phyloP scores from a whole-genome alignment of 352 stramenopile genomes.

The Pythium volutum region DNA sequence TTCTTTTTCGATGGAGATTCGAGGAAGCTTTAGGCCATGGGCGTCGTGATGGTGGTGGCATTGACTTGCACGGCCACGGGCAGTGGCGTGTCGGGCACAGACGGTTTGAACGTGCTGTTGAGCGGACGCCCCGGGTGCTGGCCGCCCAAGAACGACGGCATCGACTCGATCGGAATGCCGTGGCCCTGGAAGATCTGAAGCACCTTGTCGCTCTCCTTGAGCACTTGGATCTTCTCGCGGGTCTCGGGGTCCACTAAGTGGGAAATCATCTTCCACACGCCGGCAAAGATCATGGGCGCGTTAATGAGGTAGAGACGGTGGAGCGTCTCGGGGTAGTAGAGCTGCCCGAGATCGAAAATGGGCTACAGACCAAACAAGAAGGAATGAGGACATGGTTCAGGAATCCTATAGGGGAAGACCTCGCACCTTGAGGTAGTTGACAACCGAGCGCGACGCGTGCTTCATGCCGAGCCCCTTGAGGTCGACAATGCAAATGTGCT shows the following conservation, averaged over 20 bases:
- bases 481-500: slow-evolving; percentile 83
- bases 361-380: slow-evolving; percentile 28
- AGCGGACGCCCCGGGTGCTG: slow-evolving; percentile 48
- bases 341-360: slow-evolving; percentile 75
- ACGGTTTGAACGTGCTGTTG: slow-evolving; percentile 70
- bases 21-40: background rate
- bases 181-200: slow-evolving; percentile 53
- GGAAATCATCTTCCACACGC: slow-evolving; percentile 79
- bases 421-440: slow-evolving; percentile 61
- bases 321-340: slow-evolving; percentile 82
- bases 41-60: background rate
- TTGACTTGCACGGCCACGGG: slow-evolving; percentile 33
- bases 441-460: slow-evolving; percentile 48
- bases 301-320: slow-evolving; percentile 80
- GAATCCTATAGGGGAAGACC: background rate
- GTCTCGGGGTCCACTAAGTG: slow-evolving; percentile 67
- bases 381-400: background rate
- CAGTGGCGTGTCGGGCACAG: slow-evolving; percentile 47
- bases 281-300: slow-evolving; percentile 78
- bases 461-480: slow-evolving; percentile 70
- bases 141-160: slow-evolving; percentile 61
- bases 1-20: too few relatives aligned
- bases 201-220: slow-evolving; percentile 65
- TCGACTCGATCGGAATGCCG: slow-evolving; percentile 52
- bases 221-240: slow-evolving; percentile 83